phyloP scores from a whole-genome alignment of 2,329 filamentous ascomycete species.

The Aaosphaeria arxii region DNA sequence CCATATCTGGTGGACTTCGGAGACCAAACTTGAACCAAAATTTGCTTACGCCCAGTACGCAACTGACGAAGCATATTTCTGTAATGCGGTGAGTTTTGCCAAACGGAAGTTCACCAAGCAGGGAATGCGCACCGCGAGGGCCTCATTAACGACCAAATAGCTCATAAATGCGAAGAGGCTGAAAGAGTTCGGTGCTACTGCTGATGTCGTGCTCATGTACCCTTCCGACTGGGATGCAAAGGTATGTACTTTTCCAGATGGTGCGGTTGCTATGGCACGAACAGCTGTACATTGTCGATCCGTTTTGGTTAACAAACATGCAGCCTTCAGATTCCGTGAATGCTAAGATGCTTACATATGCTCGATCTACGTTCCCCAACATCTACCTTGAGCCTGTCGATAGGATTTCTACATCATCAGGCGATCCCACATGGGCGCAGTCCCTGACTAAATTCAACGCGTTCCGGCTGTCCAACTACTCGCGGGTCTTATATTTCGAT shows the following conservation, averaged over 20 bases:
- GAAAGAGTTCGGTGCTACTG: neutral
- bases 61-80: neutral
- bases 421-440: neutral
- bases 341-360: neutral
- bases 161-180: neutral
- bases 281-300: too few species aligned
- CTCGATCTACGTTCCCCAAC: neutral
- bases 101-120: neutral
- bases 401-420: neutral
- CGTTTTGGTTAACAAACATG: neutral
- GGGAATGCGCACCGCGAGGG: neutral
- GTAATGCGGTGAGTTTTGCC: neutral
- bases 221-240: neutral
- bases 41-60: conserved; percentile 1
- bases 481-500: conserved; percentile 1
- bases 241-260: neutral
- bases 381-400: neutral
- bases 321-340: neutral
- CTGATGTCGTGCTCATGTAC: conserved; percentile 1
- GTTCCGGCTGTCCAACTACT: conserved; percentile 1
- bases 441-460: conserved; percentile 1
- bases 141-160: neutral
- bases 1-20: neutral
- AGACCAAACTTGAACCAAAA: neutral
- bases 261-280: too few species aligned